phyloP scores from a whole-genome alignment of 1,284 basidiomycete genomes.

The Chiua sp. region DNA sequence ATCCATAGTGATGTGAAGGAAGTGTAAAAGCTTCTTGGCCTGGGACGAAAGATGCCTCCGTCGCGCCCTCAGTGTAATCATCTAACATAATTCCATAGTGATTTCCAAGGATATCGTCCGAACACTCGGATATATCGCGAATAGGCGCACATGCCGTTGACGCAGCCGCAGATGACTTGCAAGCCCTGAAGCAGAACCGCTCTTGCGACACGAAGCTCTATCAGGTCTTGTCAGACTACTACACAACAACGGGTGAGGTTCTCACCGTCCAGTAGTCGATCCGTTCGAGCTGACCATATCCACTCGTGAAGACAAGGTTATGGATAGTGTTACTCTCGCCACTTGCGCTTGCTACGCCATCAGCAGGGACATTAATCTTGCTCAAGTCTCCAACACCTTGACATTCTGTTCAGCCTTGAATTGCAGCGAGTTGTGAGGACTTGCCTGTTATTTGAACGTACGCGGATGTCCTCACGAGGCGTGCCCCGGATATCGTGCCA shows the following conservation, averaged over 20 bases:
- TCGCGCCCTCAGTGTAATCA: conserved; percentile 58
- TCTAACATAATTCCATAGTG: conserved; percentile 65
- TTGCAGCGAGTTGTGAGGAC: conserved; percentile 7
- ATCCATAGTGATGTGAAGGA: conserved; percentile 63
- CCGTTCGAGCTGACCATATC: conserved; percentile 64
- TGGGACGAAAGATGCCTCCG: conserved; percentile 64
- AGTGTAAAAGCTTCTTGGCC: conserved; percentile 65
- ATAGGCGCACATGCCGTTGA: conserved; percentile 69
- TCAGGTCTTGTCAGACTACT: conserved; percentile 22
- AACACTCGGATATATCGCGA: conserved; percentile 65
- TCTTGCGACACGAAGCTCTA: conserved; percentile 63
- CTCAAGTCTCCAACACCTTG: conserved; percentile 68
- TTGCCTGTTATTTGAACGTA: conserved; percentile 72
- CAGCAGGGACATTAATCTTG: conserved; percentile 63
- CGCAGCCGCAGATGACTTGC: conserved; percentile 63
- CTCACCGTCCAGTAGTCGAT: conserved; percentile 72
- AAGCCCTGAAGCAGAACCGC: conserved; percentile 79
- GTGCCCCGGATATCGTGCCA: conserved; percentile 75
- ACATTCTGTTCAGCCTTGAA: conserved; percentile 6
- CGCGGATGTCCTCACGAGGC: conserved; percentile 71
- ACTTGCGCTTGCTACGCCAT: conserved; percentile 65
- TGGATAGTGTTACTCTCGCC: conserved; percentile 73
- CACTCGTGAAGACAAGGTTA: conserved; percentile 73
- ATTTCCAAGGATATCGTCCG: conserved; percentile 71
- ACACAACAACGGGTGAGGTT: conserved; percentile 3